Evolutionary conservation across 345 rosid species (phyloP), one percentile per base, ranked within the genome.

Genomic region (Arabis hirsuta): DNA sequence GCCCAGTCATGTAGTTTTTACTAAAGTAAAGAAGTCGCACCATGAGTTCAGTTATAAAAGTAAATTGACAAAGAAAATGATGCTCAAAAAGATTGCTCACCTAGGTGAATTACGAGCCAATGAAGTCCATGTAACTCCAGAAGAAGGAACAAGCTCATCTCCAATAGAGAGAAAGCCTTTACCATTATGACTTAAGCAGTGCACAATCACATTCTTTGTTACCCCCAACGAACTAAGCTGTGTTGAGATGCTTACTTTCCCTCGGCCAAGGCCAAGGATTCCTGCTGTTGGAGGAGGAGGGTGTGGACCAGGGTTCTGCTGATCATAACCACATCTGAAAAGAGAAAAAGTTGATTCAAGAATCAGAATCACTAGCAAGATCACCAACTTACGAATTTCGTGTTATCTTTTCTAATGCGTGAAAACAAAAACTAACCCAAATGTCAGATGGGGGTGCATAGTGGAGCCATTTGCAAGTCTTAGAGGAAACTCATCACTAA

Each of bases 81-180:
- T 41, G 67, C 32, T 14, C 31, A 47, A 22, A 22, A 52, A 53
- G 36, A 3, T 69, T 41, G 73, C 84, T 78, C 80, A 94, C 98
- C 78, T 81, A 16, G 38, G 51, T 2, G 79, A 50, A 41, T 54
- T 55, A 26, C 3, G 62, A 13, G 73, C 65, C 81, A 88, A 50
- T 34, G 97, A 83, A 45, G 83, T 81, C 98, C 98, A 94, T 42
- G 54, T 22, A 29, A 87, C 80, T 45, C 86, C 90, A 4, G 87
- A 79, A 31, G 91, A 70, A 45, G 93, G 95, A 34, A 88, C 83
- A 13, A 80, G 72, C 67, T 82, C 84, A 32, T 85, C 89, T 32
- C 98, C 98, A 44, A 94, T 72, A 72, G 86, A 91, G 66, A 94
- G 70, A 86, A 76, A 95, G 12, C 99, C 99, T 63, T 92, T 91